phyloP scores from a whole-genome alignment of 345 rosid species.

The Diplotaxis tenuifolia region DNA sequence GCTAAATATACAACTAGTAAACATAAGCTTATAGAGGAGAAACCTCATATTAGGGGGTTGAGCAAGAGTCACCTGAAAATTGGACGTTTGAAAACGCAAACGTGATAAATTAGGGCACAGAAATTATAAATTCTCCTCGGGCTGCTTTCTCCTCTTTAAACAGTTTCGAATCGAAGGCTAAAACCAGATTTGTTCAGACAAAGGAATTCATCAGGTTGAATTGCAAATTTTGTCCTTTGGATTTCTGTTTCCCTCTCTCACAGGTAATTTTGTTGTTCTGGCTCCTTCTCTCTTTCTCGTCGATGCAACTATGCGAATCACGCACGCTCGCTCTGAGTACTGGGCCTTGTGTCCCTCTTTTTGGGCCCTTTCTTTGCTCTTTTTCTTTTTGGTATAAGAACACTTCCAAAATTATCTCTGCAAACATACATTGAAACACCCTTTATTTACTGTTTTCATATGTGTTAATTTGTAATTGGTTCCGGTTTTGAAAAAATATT shows the following conservation, averaged over 20 bases:
- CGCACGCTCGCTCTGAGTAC: background rate
- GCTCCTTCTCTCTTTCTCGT: background rate
- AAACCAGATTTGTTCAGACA: background rate
- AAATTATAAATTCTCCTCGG: slow-evolving; percentile 43
- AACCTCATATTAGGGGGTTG: slow-evolving; percentile 9
- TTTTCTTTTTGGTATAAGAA: too few relatives aligned
- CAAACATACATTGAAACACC: too few relatives aligned
- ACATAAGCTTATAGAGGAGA: slow-evolving; percentile 10
- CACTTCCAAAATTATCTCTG: too few relatives aligned
- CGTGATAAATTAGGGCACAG: slow-evolving; percentile 43
- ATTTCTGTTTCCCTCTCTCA: slow-evolving; percentile 31
- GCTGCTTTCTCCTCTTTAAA: slow-evolving; percentile 15
- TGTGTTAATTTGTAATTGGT: too few relatives aligned
- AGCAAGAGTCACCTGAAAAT: slow-evolving; percentile 49
- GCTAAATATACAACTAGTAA: background rate
- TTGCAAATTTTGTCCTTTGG: slow-evolving; percentile 24
- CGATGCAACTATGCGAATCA: background rate
- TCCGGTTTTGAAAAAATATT: too few relatives aligned
- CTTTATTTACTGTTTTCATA: too few relatives aligned
- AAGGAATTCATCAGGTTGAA: background rate
- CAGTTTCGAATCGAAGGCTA: slow-evolving; percentile 1
- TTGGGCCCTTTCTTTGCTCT: background rate
- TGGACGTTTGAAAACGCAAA: slow-evolving; percentile 29
- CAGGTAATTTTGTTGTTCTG: background rate
- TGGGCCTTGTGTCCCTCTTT: background rate